Evolutionary conservation across 805 yeast species (phyloP).

Genomic region (Torulaspora maleeae): DNA sequence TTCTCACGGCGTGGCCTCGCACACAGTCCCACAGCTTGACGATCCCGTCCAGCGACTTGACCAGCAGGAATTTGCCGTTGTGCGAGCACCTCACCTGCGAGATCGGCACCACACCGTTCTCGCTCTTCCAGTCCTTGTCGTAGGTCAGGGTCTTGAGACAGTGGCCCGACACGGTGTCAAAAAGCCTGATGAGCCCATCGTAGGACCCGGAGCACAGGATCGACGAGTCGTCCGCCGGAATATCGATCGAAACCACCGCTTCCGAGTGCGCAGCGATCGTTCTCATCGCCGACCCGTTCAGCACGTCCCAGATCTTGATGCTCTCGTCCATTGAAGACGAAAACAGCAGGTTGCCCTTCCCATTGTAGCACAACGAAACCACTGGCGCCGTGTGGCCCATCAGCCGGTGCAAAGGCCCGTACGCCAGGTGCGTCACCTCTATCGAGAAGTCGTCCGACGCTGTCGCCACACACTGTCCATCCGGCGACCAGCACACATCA

Average conservation of each 20-base stretch:
- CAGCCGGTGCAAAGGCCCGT: constrained; percentile 43
- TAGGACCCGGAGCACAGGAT: constrained; percentile 77
- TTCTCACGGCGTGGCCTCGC: constrained; percentile 73
- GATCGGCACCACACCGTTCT: constrained; percentile 54
- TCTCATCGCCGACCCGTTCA: constrained; percentile 58
- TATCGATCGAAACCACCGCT: constrained; percentile 71
- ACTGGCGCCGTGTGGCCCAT: constrained; percentile 84
- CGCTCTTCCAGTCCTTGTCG: constrained; percentile 68
- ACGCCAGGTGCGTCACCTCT: constrained; percentile 60
- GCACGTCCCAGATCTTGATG: constrained; percentile 82
- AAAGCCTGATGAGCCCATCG: constrained; percentile 85
- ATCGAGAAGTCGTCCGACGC: constrained; percentile 84
- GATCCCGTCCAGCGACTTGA: constrained; percentile 75
- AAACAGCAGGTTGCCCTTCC: constrained; percentile 71
- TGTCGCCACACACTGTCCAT: constrained; percentile 66
- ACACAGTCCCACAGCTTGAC: constrained; percentile 83
- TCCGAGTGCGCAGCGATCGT: constrained; percentile 91
- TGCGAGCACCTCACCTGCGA: constrained; percentile 69
- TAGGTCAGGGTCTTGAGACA: constrained; percentile 85
- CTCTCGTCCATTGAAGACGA: constrained; percentile 90
- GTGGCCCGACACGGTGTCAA: constrained; percentile 85
- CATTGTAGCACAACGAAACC: constrained; percentile 61
- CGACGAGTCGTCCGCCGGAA: constrained; percentile 75
- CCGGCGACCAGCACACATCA: constrained; percentile 73
- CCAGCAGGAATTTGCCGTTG: constrained; percentile 72